Evolutionary conservation across 768 basidiomycete species (phyloP).

Genomic region (Serendipita sp.): DNA sequence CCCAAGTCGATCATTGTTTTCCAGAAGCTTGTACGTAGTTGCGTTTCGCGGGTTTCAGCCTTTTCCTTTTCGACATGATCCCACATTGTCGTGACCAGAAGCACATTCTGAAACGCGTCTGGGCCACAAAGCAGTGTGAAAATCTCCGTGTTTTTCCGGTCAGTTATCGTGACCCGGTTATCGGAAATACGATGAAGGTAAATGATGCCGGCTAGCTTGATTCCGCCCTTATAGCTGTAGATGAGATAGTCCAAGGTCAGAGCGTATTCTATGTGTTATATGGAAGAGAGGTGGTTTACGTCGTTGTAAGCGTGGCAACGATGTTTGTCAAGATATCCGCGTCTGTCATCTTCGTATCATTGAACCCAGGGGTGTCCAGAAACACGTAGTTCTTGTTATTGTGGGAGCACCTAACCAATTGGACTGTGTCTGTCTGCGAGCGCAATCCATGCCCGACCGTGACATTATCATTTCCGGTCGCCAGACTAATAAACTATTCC

Average conservation of each 20-base stretch:
- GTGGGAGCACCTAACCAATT: neutral
- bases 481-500: constrained; percentile 3
- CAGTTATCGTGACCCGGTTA: constrained; percentile 22
- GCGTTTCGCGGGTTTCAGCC: constrained; percentile 26
- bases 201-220: constrained; percentile 22
- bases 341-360: constrained; percentile 17
- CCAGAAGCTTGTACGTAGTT: constrained; percentile 33
- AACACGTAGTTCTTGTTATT: neutral
- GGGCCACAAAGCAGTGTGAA: constrained; percentile 40
- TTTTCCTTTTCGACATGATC: constrained; percentile 19
- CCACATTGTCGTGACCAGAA: constrained; percentile 43
- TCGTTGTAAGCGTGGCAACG: constrained; percentile 9
- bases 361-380: constrained; percentile 10
- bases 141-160: constrained; percentile 31
- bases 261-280: neutral
- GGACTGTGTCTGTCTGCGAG: constrained; percentile 11
- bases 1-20: constrained; percentile 35
- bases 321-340: constrained; percentile 17
- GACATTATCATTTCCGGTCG: constrained; percentile 15
- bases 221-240: constrained; percentile 17
- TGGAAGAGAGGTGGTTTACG: neutral
- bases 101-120: constrained; percentile 30
- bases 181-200: constrained; percentile 28
- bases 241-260: neutral
- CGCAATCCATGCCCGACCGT: constrained; percentile 12